Conservation (phyloP, 2,329 filamentous ascomycete species). For the Leptoxyphium fumago region DNA sequence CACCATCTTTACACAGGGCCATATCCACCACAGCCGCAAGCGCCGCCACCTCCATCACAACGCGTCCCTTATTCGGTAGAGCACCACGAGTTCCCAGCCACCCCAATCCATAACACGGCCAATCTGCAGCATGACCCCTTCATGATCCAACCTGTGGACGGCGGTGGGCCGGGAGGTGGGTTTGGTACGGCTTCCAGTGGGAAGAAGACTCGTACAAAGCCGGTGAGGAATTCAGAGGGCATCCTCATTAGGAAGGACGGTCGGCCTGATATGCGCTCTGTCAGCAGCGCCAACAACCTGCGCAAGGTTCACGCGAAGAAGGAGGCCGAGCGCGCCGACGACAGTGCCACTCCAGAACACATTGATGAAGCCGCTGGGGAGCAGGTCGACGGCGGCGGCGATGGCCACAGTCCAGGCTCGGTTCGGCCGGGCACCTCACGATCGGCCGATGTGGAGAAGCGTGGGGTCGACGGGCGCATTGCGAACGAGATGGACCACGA, state of each 20-base stretch:
- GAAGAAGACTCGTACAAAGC: slow-evolving; percentile 37
- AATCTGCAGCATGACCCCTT: slow-evolving; percentile 20
- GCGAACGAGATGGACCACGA: too few relatives aligned
- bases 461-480: too few relatives aligned
- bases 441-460: too few relatives aligned
- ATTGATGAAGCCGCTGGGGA: background rate
- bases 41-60: slow-evolving; percentile 1
- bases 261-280: slow-evolving; percentile 35
- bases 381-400: background rate
- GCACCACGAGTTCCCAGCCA: slow-evolving; percentile 12
- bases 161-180: background rate
- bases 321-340: slow-evolving; percentile 23
- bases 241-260: slow-evolving; percentile 38
- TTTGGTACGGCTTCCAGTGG: slow-evolving; percentile 5
- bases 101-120: slow-evolving; percentile 7
- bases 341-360: background rate
- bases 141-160: background rate
- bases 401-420: too few relatives aligned
- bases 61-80: slow-evolving; percentile 6
- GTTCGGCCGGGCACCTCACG: too few relatives aligned
- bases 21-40: slow-evolving; percentile 2
- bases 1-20: background rate
- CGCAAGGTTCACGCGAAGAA: slow-evolving; percentile 37
- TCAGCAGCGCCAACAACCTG: slow-evolving; percentile 37
- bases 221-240: slow-evolving; percentile 34